Evolutionary conservation across 2,329 filamentous ascomycete genomes (phyloP), one percentile per base, ranked within the genome.

Genomic region (Sarocladium brachiariae): DNA sequence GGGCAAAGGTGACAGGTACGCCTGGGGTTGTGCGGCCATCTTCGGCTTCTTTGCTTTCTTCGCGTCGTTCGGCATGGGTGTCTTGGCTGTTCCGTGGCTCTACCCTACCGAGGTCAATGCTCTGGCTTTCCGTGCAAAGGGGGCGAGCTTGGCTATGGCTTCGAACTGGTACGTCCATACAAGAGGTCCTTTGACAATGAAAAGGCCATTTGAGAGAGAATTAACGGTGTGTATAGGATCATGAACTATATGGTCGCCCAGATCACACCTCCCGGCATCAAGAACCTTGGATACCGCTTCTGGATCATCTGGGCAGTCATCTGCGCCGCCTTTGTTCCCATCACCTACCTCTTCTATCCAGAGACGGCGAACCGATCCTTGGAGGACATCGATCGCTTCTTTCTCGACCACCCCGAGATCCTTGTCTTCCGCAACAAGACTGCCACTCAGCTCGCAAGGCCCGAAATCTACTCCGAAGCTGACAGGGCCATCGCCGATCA

Each of bases 221-320:
- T 19, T 47, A 27, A 38, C 21, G 2, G 11, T 14, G n/a, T n/a
- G 14, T 18, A 10, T 19, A 52, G 51, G 51, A 38, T 53, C 21
- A 50, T 50, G 30, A 47, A 47, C 39, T 53, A 50, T 24, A 47
- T 53, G 23, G 48, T 48, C 49, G 80, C 83, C 27, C 72, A 85
- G 54, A 76, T 84, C 31, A 85, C 81, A 0, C 83, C 82, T 0
- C 74, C 81, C 0, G 71, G 85, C 9, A 75, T 86, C 27, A 67
- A 77, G 52, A 75, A 77, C 52, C 81, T 74, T 13, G 70, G 70
- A 10, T 80, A 71, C 60, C 74, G 74, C 38, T 70, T 75, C 0
- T 56, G 52, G 45, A 50, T 55, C 19, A 72, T 77, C 3, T 77
- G 75, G 34, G 59, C 60, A 16, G 59, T 60, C 18, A 67, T 72